phyloP scores from a whole-genome alignment of 805 yeast genomes.

The Candida sithepensis region DNA sequence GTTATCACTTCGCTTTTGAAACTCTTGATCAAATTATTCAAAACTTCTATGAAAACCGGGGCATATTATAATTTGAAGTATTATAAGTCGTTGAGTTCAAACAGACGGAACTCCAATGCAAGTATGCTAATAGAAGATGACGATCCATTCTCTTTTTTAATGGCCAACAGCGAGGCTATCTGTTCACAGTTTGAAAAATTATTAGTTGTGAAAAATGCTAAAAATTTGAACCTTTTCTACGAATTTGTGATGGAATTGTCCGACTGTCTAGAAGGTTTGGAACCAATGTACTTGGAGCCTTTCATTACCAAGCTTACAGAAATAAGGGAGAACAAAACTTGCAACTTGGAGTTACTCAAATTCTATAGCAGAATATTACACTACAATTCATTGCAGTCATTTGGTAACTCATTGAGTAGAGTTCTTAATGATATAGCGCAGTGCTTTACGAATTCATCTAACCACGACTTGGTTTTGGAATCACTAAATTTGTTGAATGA shows the following conservation, averaged over 20 bases:
- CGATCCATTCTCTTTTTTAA: conserved; percentile 26
- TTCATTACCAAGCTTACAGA: conserved; percentile 16
- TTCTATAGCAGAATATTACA: conserved; percentile 35
- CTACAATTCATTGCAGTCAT: conserved; percentile 28
- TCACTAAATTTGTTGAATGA: conserved; percentile 21
- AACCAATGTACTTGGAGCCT: conserved; percentile 15
- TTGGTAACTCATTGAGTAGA: conserved; percentile 27
- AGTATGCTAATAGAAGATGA: conserved; percentile 33
- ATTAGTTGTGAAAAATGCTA: conserved; percentile 12
- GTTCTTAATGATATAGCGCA: conserved; percentile 18
- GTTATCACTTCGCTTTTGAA: conserved; percentile 50
- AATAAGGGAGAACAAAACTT: conserved; percentile 18
- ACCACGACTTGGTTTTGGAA: conserved; percentile 32
- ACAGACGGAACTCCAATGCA: conserved; percentile 35
- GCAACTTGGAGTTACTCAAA: conserved; percentile 32
- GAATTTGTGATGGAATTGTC: conserved; percentile 26
- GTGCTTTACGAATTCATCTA: conserved; percentile 21
- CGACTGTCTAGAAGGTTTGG: conserved; percentile 25
- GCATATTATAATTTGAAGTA: conserved; percentile 29
- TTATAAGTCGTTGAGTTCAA: conserved; percentile 21
- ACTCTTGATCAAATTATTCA: conserved; percentile 40
- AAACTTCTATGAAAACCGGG: conserved; percentile 27
- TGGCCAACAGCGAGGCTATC: conserved; percentile 7
- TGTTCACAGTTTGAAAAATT: conserved; percentile 19
- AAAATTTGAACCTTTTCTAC: conserved; percentile 19